Evolutionary conservation across 1,139 yeast species (phyloP).

Genomic region (Pichia sp.): DNA sequence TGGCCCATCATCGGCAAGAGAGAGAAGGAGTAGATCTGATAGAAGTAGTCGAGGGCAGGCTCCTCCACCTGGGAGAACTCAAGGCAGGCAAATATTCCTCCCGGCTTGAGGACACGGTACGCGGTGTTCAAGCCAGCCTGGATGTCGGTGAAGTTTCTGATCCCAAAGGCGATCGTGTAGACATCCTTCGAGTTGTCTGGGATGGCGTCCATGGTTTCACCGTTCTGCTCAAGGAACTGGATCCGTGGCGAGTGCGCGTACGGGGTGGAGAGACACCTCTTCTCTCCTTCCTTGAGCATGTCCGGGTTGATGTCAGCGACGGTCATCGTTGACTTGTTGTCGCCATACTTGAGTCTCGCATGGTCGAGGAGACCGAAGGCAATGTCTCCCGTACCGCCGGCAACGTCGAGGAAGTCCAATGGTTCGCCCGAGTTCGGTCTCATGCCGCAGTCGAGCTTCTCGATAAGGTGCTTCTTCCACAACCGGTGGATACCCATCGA

Average conservation of each 20-base stretch:
- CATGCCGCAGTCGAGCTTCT: constrained; percentile 87
- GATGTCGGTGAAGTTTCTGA: constrained; percentile 90
- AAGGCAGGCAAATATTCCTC: constrained; percentile 95
- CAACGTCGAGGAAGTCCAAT: constrained; percentile 86
- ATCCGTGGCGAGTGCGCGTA: constrained; percentile 59
- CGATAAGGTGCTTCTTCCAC: constrained; percentile 91
- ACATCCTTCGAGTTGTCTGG: constrained; percentile 88
- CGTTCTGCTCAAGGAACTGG: constrained; percentile 82
- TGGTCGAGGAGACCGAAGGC: constrained; percentile 93
- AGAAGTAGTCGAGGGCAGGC: constrained; percentile 65
- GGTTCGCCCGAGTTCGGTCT: constrained; percentile 76
- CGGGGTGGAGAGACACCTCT: constrained; percentile 51
- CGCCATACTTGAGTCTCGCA: constrained; percentile 77
- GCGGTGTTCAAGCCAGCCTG: constrained; percentile 94
- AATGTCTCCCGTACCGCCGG: constrained; percentile 98
- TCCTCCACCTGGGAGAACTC: constrained; percentile 92
- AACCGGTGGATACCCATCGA: constrained; percentile 89
- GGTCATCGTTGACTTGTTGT: constrained; percentile 74
- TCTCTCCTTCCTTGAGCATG: constrained; percentile 90
- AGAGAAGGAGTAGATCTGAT: constrained; percentile 86
- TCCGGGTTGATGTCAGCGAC: constrained; percentile 94
- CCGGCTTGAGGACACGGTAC: constrained; percentile 92
- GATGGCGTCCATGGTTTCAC: constrained; percentile 80
- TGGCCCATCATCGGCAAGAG: constrained; percentile 94
- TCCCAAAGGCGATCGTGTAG: constrained; percentile 95